These are phyloP conservation scores for Flaveria trinervia DNA, from an alignment of 129 eudicot species.

Conservation along the genomic window DNA sequence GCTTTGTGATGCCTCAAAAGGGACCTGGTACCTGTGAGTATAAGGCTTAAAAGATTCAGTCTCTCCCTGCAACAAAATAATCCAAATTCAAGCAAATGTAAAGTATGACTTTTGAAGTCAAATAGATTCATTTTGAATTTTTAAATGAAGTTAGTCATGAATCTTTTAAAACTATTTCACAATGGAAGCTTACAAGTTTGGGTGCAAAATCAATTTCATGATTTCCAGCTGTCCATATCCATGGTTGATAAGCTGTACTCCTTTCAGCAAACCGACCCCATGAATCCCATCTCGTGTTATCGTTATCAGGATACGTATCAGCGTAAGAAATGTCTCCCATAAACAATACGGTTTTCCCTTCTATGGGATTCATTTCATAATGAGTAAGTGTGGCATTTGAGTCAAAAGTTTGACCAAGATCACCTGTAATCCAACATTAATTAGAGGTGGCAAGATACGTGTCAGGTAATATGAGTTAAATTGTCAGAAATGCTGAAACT, in stretches of 20 bases:
- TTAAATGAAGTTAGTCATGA: not conserved
- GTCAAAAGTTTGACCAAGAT: slow-evolving; percentile 67
- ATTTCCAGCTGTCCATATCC: slow-evolving; percentile 72
- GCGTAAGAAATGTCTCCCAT: slow-evolving; percentile 68
- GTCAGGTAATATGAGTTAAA: not conserved
- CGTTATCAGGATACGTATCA: slow-evolving; percentile 51
- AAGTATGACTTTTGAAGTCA: slow-evolving; percentile 22
- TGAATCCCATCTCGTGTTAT: slow-evolving; percentile 62
- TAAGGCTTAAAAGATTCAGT: slow-evolving; percentile 61
- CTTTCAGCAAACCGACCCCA: slow-evolving; percentile 66
- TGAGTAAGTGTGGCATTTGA: slow-evolving; percentile 55
- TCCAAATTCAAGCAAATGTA: slow-evolving; percentile 16
- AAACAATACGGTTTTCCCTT: slow-evolving; percentile 57
- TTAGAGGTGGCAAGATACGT: slow-evolving; percentile 11
- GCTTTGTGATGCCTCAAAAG: slow-evolving; percentile 55
- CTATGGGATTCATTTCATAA: slow-evolving; percentile 52
- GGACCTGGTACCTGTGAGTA: slow-evolving; percentile 53
- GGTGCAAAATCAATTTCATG: slow-evolving; percentile 65
- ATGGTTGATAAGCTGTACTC: slow-evolving; percentile 66
- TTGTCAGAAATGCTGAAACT: not conserved
- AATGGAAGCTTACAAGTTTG: slow-evolving; percentile 48
- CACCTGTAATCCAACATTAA: slow-evolving; percentile 42
- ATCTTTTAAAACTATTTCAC: not conserved
- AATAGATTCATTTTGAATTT: slow-evolving; percentile 7
- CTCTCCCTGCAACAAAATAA: slow-evolving; percentile 58